These are phyloP conservation scores for Apiotrichum laibachii DNA, from an alignment of 1,284 basidiomycete genomes.

Conservation along the genomic window DNA sequence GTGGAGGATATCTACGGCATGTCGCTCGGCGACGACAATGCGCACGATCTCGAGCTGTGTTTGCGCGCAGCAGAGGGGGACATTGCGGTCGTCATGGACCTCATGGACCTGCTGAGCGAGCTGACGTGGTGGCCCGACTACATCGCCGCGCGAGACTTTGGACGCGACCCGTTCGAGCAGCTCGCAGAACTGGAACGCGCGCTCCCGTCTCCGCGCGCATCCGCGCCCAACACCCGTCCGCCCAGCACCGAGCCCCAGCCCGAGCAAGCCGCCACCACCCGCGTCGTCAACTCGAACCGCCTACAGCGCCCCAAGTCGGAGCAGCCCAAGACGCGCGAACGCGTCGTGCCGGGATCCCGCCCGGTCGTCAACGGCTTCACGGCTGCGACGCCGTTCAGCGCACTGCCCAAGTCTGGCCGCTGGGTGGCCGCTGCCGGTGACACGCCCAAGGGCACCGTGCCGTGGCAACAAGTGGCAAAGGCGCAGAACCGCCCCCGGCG, in stretches of 20 bases:
- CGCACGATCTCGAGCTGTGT: slow-evolving; percentile 23
- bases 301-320: slow-evolving; percentile 7
- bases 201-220: background rate
- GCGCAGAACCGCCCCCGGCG: background rate
- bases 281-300: slow-evolving; percentile 13
- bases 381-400: background rate
- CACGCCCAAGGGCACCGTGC: background rate
- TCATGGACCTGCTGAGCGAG: slow-evolving; percentile 42
- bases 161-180: slow-evolving; percentile 9
- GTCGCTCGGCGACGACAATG: slow-evolving; percentile 3
- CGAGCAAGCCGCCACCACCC: background rate
- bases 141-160: slow-evolving; percentile 21
- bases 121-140: slow-evolving; percentile 40
- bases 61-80: slow-evolving; percentile 36
- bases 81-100: slow-evolving; percentile 41
- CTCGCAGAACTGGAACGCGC: slow-evolving; percentile 3
- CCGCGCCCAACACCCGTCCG: background rate
- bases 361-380: background rate
- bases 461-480: slow-evolving; percentile 36
- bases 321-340: background rate
- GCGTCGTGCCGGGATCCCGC: slow-evolving; percentile 7
- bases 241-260: background rate
- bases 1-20: slow-evolving; percentile 41
- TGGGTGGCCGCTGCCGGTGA: background rate
- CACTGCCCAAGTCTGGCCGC: background rate